These are phyloP conservation scores for Dioscorea dumetorum DNA, from an alignment of 106 monocot species.

Conservation along the genomic window DNA sequence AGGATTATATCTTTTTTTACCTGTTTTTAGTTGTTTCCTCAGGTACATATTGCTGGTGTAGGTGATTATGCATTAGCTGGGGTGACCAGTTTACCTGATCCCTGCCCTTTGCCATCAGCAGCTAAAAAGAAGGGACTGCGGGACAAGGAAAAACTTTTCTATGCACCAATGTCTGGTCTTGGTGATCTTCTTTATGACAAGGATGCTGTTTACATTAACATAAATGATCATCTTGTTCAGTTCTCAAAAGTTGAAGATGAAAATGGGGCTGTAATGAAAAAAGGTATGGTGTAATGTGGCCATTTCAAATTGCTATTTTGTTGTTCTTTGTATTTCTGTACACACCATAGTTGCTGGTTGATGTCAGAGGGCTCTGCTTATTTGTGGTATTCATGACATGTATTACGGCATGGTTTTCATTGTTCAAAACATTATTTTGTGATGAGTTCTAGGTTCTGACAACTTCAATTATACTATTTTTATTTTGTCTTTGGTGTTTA, in stretches of 20 bases:
- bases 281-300: slow-evolving; percentile 29
- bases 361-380: too few species aligned
- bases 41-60: slow-evolving; percentile 96
- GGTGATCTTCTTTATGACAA: slow-evolving; percentile 97
- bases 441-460: too few species aligned
- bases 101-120: slow-evolving; percentile 94
- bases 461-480: too few species aligned
- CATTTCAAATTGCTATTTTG: background rate
- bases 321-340: slow-evolving; percentile 1
- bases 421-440: too few species aligned
- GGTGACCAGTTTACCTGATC: slow-evolving; percentile 69
- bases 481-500: too few species aligned
- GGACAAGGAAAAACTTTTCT: slow-evolving; percentile 94
- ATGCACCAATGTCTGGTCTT: slow-evolving; percentile 99
- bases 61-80: slow-evolving; percentile 79
- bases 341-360: too few species aligned
- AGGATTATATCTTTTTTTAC: background rate
- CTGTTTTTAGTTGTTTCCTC: slow-evolving; percentile 3
- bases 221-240: slow-evolving; percentile 94
- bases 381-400: too few species aligned
- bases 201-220: slow-evolving; percentile 95
- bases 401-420: too few species aligned
- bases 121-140: slow-evolving; percentile 93
- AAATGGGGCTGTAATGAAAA: slow-evolving; percentile 25
- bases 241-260: slow-evolving; percentile 72